Evolutionary conservation across 768 basidiomycete genomes (phyloP).

Genomic region (Boletus sp.): DNA sequence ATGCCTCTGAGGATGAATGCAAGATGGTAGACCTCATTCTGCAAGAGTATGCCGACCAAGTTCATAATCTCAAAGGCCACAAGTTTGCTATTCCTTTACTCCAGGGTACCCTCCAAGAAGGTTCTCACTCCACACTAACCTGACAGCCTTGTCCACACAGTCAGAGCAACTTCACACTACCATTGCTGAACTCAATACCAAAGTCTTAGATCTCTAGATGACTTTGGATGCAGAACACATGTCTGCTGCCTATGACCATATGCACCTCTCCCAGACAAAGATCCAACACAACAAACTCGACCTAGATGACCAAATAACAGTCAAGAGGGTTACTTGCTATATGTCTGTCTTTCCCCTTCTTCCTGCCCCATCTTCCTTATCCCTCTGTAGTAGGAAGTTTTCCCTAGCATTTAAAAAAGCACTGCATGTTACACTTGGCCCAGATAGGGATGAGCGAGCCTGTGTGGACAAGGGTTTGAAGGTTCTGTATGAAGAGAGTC

Average conservation of each 20-base stretch:
- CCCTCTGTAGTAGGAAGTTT: slow-evolving; percentile 65
- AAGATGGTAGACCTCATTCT: slow-evolving; percentile 64
- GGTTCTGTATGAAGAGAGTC: too few species aligned
- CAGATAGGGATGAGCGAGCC: too few species aligned
- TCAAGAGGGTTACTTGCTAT: slow-evolving; percentile 81
- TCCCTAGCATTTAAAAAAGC: slow-evolving; percentile 71
- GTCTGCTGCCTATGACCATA: slow-evolving; percentile 40
- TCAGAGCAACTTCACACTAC: slow-evolving; percentile 46
- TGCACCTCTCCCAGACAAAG: slow-evolving; percentile 44
- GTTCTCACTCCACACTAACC: slow-evolving; percentile 44
- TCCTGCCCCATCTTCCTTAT: neutral
- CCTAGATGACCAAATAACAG: slow-evolving; percentile 71
- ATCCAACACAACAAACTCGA: slow-evolving; percentile 53
- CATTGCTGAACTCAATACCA: slow-evolving; percentile 39
- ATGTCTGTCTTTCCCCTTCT: slow-evolving; percentile 53
- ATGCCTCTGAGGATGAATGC: slow-evolving; percentile 53
- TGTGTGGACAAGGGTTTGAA: too few species aligned
- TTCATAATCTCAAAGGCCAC: slow-evolving; percentile 60
- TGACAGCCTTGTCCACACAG: slow-evolving; percentile 49
- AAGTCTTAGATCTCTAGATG: slow-evolving; percentile 43
- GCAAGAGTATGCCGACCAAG: slow-evolving; percentile 73
- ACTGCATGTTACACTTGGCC: too few species aligned
- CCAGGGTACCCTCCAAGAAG: slow-evolving; percentile 42
- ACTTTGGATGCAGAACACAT: slow-evolving; percentile 48
- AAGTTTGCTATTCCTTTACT: slow-evolving; percentile 28